Evolutionary conservation across 106 monocot species (phyloP).

Genomic region (Alisma plantagoaquatica): DNA sequence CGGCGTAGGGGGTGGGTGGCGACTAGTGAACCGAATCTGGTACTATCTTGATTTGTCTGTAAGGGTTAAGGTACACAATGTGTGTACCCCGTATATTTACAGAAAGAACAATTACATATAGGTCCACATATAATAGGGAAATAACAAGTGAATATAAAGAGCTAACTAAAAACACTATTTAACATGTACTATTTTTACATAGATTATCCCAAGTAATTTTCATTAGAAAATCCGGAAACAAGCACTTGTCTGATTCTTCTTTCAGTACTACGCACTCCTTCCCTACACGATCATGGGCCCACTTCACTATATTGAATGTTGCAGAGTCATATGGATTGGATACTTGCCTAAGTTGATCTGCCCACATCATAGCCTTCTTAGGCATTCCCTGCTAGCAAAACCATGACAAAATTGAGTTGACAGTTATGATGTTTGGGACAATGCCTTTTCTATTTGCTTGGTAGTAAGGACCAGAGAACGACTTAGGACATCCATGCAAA

Average conservation of each 20-base stretch:
- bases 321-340: slow-evolving; percentile 52
- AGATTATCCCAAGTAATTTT: slow-evolving; percentile 35
- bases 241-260: slow-evolving; percentile 18
- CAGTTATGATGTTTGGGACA: slow-evolving; percentile 57
- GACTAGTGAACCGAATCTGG: too few species aligned
- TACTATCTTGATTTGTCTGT: too few species aligned
- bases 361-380: slow-evolving; percentile 59
- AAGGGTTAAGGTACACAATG: too few species aligned
- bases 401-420: slow-evolving; percentile 75
- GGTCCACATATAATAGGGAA: too few species aligned
- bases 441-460: slow-evolving; percentile 66
- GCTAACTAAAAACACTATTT: too few species aligned
- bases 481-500: slow-evolving; percentile 54
- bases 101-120: too few species aligned
- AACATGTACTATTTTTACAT: too few species aligned
- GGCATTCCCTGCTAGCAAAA: slow-evolving; percentile 71
- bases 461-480: slow-evolving; percentile 66
- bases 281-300: slow-evolving; percentile 29
- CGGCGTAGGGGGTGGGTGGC: too few species aligned
- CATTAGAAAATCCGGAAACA: slow-evolving; percentile 69
- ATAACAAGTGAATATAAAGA: too few species aligned
- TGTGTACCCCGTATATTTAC: too few species aligned
- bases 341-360: slow-evolving; percentile 44
- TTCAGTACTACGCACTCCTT: slow-evolving; percentile 2
- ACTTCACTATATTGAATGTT: slow-evolving; percentile 50